Percentiles rank a stretch among this genome's conserved stretches.
These are phyloP conservation scores for Aureobasidium pullulans DNA, from an alignment of 2,329 filamentous ascomycete species.

Conservation along the genomic window DNA sequence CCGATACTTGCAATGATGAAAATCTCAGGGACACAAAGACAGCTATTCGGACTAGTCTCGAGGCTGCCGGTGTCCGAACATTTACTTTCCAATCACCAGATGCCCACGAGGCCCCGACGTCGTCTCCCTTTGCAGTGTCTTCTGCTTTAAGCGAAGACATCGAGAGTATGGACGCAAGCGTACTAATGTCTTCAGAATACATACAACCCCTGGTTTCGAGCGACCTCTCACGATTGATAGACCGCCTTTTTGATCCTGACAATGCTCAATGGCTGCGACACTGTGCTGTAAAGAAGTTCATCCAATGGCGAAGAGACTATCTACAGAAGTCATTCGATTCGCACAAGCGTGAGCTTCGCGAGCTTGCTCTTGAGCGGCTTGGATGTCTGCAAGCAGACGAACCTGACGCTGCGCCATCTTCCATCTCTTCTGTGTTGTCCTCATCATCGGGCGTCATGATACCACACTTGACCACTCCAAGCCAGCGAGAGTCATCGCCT, in stretches of 20 bases:
- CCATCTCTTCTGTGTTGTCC: conserved; percentile 19
- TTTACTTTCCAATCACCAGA: conserved; percentile 53
- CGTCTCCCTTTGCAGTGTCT: conserved; percentile 64
- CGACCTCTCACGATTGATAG: conserved; percentile 64
- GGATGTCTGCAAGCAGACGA: not conserved
- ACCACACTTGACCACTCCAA: conserved; percentile 3
- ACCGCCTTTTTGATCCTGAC: conserved; percentile 67
- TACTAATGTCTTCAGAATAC: conserved; percentile 89
- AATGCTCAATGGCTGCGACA: conserved; percentile 77
- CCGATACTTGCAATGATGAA: conserved; percentile 48
- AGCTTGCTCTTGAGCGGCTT: conserved; percentile 24
- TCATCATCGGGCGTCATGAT: conserved; percentile 18
- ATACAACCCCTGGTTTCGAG: conserved; percentile 70
- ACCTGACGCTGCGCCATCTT: conserved; percentile 6
- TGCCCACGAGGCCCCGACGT: conserved; percentile 26
- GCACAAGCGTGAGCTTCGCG: conserved; percentile 19
- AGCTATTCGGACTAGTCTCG: conserved; percentile 50
- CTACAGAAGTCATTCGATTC: conserved; percentile 21
- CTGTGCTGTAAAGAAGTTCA: conserved; percentile 71
- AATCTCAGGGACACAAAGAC: conserved; percentile 54
- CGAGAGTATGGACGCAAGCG: conserved; percentile 84
- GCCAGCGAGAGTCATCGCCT: not conserved
- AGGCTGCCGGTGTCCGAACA: conserved; percentile 50
- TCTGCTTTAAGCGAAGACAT: conserved; percentile 63
- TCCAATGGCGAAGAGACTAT: conserved; percentile 55